Evolutionary conservation across 257 asterid genomes (phyloP).

Genomic region (Fraxinus cuspidata): DNA sequence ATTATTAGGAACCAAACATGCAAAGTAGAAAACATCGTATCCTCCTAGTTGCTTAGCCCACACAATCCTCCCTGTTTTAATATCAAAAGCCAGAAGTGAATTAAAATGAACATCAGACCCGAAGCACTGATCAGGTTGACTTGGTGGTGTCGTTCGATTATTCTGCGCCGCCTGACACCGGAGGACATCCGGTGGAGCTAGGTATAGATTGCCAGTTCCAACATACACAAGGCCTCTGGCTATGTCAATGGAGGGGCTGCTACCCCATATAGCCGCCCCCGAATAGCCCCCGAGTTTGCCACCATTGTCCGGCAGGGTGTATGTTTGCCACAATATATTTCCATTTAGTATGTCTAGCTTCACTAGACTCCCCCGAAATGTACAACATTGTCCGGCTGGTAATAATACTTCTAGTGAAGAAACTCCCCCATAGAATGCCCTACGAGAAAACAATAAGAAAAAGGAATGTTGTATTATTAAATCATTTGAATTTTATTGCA

Average conservation of each 20-base stretch:
- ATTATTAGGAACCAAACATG: conserved; percentile 60
- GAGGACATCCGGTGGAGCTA: conserved; percentile 58
- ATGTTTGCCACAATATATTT: conserved; percentile 66
- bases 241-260: conserved; percentile 73
- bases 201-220: conserved; percentile 69
- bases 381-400: conserved; percentile 57
- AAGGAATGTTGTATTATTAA: background rate
- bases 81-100: conserved; percentile 57
- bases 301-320: conserved; percentile 68
- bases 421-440: conserved; percentile 65
- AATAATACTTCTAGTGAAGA: conserved; percentile 56
- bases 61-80: conserved; percentile 46
- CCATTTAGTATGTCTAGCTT: conserved; percentile 62
- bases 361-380: conserved; percentile 69
- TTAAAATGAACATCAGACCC: conserved; percentile 60
- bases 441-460: background rate
- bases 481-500: too few relatives aligned
- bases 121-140: conserved; percentile 45
- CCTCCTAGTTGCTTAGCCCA: conserved; percentile 65
- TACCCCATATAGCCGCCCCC: conserved; percentile 76
- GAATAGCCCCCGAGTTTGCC: conserved; percentile 59
- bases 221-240: conserved; percentile 42
- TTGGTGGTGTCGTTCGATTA: conserved; percentile 55
- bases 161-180: conserved; percentile 52
- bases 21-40: conserved; percentile 64